These are phyloP conservation scores for Dryas drummondii DNA, from an alignment of 306 rosid species.

Conservation along the genomic window DNA sequence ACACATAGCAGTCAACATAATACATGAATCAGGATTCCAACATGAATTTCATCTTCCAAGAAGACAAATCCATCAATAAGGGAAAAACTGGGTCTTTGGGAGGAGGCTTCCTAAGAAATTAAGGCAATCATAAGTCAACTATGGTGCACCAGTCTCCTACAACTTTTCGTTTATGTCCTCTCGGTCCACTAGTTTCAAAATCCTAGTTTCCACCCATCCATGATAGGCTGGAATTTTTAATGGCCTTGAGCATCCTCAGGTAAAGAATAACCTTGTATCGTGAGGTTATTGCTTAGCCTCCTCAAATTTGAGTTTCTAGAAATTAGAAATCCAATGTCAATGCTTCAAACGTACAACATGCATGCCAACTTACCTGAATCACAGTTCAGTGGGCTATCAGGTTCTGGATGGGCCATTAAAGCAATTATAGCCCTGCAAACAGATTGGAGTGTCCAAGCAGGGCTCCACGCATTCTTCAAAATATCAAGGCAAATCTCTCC, in stretches of 20 bases:
- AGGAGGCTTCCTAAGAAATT: not conserved
- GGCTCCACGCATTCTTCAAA: constrained; percentile 98
- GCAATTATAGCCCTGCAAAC: constrained; percentile 99
- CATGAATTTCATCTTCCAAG: not conserved
- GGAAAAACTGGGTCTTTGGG: not conserved
- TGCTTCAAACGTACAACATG: not conserved
- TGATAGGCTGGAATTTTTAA: not conserved
- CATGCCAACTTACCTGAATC: constrained; percentile 63
- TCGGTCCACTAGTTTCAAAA: not conserved
- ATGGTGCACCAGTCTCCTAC: too few species aligned
- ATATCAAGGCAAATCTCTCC: constrained; percentile 99
- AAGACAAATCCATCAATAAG: not conserved
- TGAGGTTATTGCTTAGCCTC: not conserved
- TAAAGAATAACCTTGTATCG: not conserved
- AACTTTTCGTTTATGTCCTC: not conserved
- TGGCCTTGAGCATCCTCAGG: not conserved
- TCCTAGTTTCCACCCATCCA: not conserved
- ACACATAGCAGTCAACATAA: not conserved
- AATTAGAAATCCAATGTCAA: not conserved
- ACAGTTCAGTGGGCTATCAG: constrained; percentile 96
- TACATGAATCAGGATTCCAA: not conserved
- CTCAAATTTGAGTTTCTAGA: not conserved
- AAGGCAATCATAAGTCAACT: not conserved
- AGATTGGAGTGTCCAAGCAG: constrained; percentile 99
- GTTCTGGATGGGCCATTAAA: constrained; percentile 97